Evolutionary conservation across 2,329 filamentous ascomycete genomes (phyloP).

Genomic region (Penicillium expansum): DNA sequence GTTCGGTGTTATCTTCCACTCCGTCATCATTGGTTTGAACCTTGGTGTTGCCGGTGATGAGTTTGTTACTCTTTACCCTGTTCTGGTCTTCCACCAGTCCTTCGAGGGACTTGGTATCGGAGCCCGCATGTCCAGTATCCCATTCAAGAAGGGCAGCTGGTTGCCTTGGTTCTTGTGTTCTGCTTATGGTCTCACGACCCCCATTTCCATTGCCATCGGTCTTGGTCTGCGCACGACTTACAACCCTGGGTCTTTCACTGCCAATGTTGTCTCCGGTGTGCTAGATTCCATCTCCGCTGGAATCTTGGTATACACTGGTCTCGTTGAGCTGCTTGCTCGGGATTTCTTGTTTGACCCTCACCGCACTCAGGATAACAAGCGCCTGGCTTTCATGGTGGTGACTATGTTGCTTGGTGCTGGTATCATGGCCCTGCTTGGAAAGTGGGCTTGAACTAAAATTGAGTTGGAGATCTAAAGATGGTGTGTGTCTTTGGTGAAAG

Average conservation of each 20-base stretch:
- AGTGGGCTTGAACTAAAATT: conserved; percentile 44
- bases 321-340: conserved; percentile 51
- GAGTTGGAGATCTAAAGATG: background rate
- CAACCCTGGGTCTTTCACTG: conserved; percentile 42
- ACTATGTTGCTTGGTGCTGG: conserved; percentile 43
- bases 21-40: conserved; percentile 62
- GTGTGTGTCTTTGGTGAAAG: background rate
- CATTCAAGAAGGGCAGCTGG: conserved; percentile 47
- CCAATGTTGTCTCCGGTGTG: conserved; percentile 47
- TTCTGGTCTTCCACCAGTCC: conserved; percentile 62
- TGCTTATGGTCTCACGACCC: conserved; percentile 53
- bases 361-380: conserved; percentile 39
- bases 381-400: conserved; percentile 45
- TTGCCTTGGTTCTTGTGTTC: conserved; percentile 51
- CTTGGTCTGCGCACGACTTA: conserved; percentile 48
- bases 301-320: conserved; percentile 51
- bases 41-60: conserved; percentile 58
- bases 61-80: conserved; percentile 58
- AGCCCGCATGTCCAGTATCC: conserved; percentile 58
- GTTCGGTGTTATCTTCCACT: conserved; percentile 63
- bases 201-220: conserved; percentile 50
- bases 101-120: conserved; percentile 64
- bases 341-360: conserved; percentile 53
- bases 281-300: conserved; percentile 50
- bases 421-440: conserved; percentile 52